Evolutionary conservation across 202 grass and related monocot genomes (phyloP).

Genomic region (Eragrostis tef): DNA sequence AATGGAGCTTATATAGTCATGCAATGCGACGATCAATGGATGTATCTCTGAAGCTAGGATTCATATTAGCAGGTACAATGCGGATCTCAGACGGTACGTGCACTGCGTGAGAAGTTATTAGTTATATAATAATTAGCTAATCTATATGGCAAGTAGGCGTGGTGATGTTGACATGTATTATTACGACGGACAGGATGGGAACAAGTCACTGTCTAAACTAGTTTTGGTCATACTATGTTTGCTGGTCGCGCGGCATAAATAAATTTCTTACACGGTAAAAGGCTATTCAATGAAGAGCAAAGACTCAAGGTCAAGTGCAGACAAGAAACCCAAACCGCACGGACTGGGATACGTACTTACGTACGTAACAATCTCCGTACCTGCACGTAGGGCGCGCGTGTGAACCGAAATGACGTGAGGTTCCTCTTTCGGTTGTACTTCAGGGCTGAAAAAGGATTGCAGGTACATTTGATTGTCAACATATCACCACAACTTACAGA

Average conservation of each 20-base stretch:
- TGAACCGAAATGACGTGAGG: not conserved
- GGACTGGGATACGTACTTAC: not conserved
- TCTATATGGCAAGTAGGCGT: no score
- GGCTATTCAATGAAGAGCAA: not conserved
- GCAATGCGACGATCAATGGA: not conserved
- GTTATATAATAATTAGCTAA: not conserved
- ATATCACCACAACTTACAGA: no score
- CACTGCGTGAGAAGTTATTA: not conserved
- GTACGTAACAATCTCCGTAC: not conserved
- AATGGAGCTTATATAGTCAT: slow-evolving; percentile 21
- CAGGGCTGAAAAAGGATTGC: not conserved
- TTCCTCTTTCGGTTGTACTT: not conserved
- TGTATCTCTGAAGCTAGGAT: not conserved
- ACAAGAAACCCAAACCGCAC: not conserved
- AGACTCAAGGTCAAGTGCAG: not conserved
- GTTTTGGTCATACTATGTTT: not conserved
- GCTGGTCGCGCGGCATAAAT: not conserved
- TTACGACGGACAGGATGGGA: not conserved
- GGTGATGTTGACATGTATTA: not conserved
- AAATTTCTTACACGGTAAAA: not conserved
- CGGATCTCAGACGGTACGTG: not conserved
- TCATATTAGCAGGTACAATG: no score
- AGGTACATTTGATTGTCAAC: no score
- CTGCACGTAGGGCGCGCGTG: not conserved
- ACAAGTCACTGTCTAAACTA: not conserved